Evolutionary conservation across 164 flowering plant species (phyloP), one percentile per base, ranked within the genome.

Genomic region (Paratinospora sagittata): DNA sequence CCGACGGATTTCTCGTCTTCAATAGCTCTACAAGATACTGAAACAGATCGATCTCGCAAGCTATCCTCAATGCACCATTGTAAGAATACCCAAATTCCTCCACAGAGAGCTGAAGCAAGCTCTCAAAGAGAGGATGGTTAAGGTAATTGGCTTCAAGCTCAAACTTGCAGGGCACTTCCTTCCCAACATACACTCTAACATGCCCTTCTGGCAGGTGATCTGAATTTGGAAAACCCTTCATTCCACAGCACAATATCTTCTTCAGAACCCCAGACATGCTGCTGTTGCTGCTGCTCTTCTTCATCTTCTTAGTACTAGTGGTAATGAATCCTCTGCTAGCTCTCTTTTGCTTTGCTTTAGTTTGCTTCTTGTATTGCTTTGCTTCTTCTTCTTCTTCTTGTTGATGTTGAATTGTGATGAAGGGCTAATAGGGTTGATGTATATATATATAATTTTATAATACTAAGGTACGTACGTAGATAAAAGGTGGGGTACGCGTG

Each of bases 21-120:
- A 82, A 77, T 49, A 82, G 79, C 14, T 73, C 71, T 0, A 82
- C n/a, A n/a, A 82, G 76, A 63, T 75, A 65, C 17, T 65, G 72
- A 47, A 79, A 82, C 45, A 80, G 60, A 55, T 79, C 78, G 16
- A 74, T 63, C 60, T 82, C 84, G 45, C 82, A 79, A 8, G 82
- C 84, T 26, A 79, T 82, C 76, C 82, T 73, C 5, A 82, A 70
- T 17, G 81, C 81, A 17, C 82, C 84, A 16, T 74, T 66, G 62
- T 82, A 82, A 0, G 84, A 82, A 39, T 75, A 79, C 14, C 84
- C 84, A 63, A 73, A 77, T 47, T 82, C 84, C 16, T 82, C 79
- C 10, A 72, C 81, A 3, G 81, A 82, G 6, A 79, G 72, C 10
- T 74, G 72, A 13, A 82, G 76, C 37, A 79, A 66, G 45, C 75